A percentile compares a stretch with the other conserved stretches of the same genome.
phyloP scores from a whole-genome alignment of 495 filamentous ascomycete species.

The Podospora comata region DNA sequence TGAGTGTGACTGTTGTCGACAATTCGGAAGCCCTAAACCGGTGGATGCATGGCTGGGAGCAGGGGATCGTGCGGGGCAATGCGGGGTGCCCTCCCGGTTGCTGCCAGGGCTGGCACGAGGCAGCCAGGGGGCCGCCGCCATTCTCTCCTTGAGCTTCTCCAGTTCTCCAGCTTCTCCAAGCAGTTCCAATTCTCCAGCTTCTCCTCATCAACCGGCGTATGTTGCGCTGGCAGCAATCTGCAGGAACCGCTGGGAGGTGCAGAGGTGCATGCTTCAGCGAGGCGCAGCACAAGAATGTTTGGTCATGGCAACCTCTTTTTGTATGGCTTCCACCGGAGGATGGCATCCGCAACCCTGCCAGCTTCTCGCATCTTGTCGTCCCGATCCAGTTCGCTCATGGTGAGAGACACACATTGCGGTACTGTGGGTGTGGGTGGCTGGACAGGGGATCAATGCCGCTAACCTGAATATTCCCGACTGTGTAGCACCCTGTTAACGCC shows the following conservation, averaged over 20 bases:
- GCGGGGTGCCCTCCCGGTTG: conserved; percentile 3
- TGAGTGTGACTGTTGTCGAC: background rate
- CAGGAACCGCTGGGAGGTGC: conserved; percentile 4
- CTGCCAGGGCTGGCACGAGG: background rate
- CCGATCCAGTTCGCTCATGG: conserved; percentile 4
- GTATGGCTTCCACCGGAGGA: conserved; percentile 1
- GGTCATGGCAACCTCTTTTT: background rate
- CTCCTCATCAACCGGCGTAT: background rate
- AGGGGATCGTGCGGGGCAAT: conserved; percentile 10
- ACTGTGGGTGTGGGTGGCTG: background rate
- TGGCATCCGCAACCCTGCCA: conserved; percentile 5
- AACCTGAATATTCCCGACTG: conserved; percentile 6
- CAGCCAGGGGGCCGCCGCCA: background rate
- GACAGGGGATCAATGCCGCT: conserved; percentile 7
- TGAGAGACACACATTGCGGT: background rate
- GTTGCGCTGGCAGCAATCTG: background rate
- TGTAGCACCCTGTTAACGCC: background rate
- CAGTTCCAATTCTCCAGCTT: background rate
- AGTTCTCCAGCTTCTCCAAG: no score
- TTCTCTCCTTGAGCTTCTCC: background rate
- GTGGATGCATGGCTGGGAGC: background rate
- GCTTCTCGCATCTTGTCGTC: background rate
- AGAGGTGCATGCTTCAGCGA: background rate
- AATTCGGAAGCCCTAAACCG: conserved; percentile 1
- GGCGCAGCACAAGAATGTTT: background rate